Evolutionary conservation across 345 rosid species (phyloP), one percentile per base, ranked within the genome.

Genomic region (Mangifera indica): DNA sequence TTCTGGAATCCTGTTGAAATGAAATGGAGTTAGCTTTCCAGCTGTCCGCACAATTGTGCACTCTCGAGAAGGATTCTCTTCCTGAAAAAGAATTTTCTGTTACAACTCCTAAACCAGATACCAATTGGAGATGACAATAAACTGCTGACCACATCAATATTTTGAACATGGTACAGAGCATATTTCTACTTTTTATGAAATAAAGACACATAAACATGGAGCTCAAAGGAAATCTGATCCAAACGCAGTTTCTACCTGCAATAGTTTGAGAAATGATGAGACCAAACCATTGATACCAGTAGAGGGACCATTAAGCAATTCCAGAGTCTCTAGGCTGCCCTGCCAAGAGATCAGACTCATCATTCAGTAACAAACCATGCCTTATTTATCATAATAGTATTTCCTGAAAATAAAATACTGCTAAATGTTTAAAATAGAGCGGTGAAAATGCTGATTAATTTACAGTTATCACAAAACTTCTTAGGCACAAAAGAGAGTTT

Each of bases 21-120:
- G 83, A 78, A 91, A 95, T 24, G 99, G 98, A 44, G 87, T 88
- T 11, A 92, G 94, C 90, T 92, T 95, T 68, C 88, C 98, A 76
- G 97, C 96, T 49, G 99, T 91, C 21, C 96, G 85, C 26, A 92
- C 91, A 65, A 92, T 92, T 0, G 94, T 91, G 78, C 87, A 77
- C 80, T 95, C 99, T 3, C 98, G 87, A 63, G 98, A 88, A 72
- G 94, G 91, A 75, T 92, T 88, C 78, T 95, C 99, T 82, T 87
- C 84, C 99, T 95, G 88, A 68, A 78, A 84, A 68, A 49, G 37
- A 69, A 34, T 61, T 5, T 61, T 73, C 22, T 40, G 62, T 66
- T 53, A 72, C 52, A 18, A 42, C 42, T 48, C 21, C 68, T 2
- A 49, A 56, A 51, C 20, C 22, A 65, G 26, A 37, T 69, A 71